Evolutionary conservation across 177 flowering plant genomes (phyloP), one percentile per base, ranked within the genome.

Genomic region (Vitis hybrid): DNA sequence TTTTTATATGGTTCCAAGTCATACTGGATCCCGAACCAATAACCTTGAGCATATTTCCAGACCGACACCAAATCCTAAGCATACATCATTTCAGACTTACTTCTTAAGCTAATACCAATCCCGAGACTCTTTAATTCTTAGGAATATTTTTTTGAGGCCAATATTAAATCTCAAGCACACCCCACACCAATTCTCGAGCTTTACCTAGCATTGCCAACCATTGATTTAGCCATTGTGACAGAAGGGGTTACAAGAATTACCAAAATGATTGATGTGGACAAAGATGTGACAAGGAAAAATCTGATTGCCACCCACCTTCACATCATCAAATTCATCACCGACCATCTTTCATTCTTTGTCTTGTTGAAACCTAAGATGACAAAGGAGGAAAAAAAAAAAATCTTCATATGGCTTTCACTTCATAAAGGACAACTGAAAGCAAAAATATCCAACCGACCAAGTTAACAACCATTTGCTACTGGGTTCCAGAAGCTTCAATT

Each of bases 401-500:
- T 30, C 32, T 30, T 30, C 32, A 30, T 30, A 30, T 30, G 32
- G 32, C 32, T 30, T 30, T 30, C 32, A 30, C 32, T 30, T 30
- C 32, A 24, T 46, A 27, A 63, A 56, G 69, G 46, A 32, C 49
- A 58, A 58, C 15, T 46, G n/a, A 60, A 14, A n/a, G 50, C n/a
- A 17, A 18, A 17, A 69, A 27, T 4, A 64, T 46, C 32, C 24
- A 62, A 67, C 63, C 27, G 55, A 48, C 65, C 52, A 20, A 27
- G 58, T 12, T 41, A 70, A 41, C 71, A 61, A 66, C 61, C 77
- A 56, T 41, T 14, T 13, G 60, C 30, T 53, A 20, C 58, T 67
- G n/a, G 55, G 11, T 50, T 24, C 18, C 69, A 68, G 20, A 57
- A 54, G 69, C 64, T 20, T 68, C 15, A 64, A 66, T 63, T 17